Percentiles rank a stretch among this genome's conserved stretches.
These are phyloP conservation scores for Alisma plantagoaquatica DNA, from an alignment of 106 monocot genomes.

Conservation along the genomic window DNA sequence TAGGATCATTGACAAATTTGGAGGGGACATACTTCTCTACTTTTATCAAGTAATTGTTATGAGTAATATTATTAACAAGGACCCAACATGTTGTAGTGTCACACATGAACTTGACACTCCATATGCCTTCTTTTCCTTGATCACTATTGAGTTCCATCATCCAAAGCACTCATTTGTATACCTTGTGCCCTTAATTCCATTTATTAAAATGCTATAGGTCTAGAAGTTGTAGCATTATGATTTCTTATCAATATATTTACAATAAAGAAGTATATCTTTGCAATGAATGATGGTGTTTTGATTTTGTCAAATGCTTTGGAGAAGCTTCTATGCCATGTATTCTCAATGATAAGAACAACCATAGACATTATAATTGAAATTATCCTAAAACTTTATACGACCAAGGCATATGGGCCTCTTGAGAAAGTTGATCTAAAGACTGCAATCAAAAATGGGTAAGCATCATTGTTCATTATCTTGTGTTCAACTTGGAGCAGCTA, in stretches of 20 bases:
- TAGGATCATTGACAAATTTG: slow-evolving; percentile 63
- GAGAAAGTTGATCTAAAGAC: slow-evolving; percentile 33
- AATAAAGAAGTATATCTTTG: slow-evolving; percentile 76
- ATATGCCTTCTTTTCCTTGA: slow-evolving; percentile 71
- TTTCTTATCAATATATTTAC: slow-evolving; percentile 85
- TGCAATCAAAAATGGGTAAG: slow-evolving; percentile 89
- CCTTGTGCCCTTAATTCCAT: slow-evolving; percentile 97
- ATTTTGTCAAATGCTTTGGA: slow-evolving; percentile 95
- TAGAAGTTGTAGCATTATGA: slow-evolving; percentile 70
- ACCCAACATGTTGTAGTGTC: slow-evolving; percentile 78
- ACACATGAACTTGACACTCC: slow-evolving; percentile 74
- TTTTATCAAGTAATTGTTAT: slow-evolving; percentile 94
- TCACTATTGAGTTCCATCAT: slow-evolving; percentile 64
- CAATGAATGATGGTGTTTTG: slow-evolving; percentile 99
- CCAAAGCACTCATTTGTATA: slow-evolving; percentile 87
- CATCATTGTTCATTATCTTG: too few relatives aligned
- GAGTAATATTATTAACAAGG: slow-evolving; percentile 98
- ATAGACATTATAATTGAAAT: slow-evolving; percentile 92
- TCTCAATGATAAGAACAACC: slow-evolving; percentile 69
- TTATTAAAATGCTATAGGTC: slow-evolving; percentile 74
- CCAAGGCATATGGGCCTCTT: slow-evolving; percentile 43
- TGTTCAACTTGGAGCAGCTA: too few relatives aligned
- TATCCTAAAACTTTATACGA: slow-evolving; percentile 57
- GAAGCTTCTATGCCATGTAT: slow-evolving; percentile 90
- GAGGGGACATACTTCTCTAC: slow-evolving; percentile 96